phyloP scores from a whole-genome alignment of 1,139 yeast species.

The Magnusiomyces fungicola region DNA sequence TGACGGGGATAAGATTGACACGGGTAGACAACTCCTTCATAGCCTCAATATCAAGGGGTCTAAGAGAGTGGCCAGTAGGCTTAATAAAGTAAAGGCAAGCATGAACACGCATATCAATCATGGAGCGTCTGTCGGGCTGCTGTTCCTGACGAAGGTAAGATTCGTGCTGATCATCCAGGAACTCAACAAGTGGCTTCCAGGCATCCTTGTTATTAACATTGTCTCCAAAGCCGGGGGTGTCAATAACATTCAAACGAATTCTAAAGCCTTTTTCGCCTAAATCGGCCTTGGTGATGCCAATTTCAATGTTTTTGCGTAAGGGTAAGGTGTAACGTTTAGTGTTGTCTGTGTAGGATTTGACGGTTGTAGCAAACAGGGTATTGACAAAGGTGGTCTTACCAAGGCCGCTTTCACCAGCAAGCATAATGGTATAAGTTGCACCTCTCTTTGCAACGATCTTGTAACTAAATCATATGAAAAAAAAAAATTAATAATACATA shows the following conservation, averaged over 20 bases:
- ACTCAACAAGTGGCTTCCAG: slow-evolving; percentile 91
- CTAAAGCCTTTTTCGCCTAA: slow-evolving; percentile 88
- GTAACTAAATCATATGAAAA: slow-evolving; percentile 42
- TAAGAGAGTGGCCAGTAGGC: slow-evolving; percentile 92
- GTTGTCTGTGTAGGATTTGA: slow-evolving; percentile 59
- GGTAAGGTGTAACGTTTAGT: slow-evolving; percentile 62
- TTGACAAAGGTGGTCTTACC: slow-evolving; percentile 88
- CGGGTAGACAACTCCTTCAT: slow-evolving; percentile 83
- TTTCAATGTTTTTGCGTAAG: slow-evolving; percentile 82
- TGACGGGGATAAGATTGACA: slow-evolving; percentile 89
- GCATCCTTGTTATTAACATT: slow-evolving; percentile 87
- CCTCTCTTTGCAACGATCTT: slow-evolving; percentile 86
- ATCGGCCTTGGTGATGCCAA: slow-evolving; percentile 82
- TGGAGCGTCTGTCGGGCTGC: slow-evolving; percentile 67
- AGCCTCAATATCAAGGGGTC: slow-evolving; percentile 90
- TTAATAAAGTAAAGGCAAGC: slow-evolving; percentile 92
- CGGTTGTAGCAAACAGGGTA: slow-evolving; percentile 60
- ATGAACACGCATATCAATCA: slow-evolving; percentile 77
- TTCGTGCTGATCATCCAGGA: slow-evolving; percentile 95
- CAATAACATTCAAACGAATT: slow-evolving; percentile 79
- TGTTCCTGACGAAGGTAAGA: slow-evolving; percentile 92
- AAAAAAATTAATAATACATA: too few relatives aligned
- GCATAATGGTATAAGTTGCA: slow-evolving; percentile 85
- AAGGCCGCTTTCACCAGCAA: slow-evolving; percentile 91
- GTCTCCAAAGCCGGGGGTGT: slow-evolving; percentile 98